Conservation (phyloP, 306 rosid species). For the Pyrus communis region DNA sequence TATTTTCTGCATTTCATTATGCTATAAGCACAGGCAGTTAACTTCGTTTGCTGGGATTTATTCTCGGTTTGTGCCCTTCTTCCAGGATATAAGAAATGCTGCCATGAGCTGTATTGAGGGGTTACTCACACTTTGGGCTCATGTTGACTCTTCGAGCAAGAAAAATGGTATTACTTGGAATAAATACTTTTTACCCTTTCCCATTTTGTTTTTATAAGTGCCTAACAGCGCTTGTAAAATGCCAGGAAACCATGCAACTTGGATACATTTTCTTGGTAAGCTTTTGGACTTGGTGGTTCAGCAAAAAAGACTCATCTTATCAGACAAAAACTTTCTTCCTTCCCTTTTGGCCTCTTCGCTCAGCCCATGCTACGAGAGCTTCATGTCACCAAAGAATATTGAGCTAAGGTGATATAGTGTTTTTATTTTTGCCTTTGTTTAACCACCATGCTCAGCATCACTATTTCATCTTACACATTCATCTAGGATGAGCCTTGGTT, state of each 20-base stretch:
- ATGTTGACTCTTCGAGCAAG: slow-evolving; percentile 53
- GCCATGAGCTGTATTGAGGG: slow-evolving; percentile 69
- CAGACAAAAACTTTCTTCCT: slow-evolving; percentile 66
- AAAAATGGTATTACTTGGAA: slow-evolving; percentile 61
- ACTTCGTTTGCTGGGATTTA: not conserved
- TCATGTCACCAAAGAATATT: slow-evolving; percentile 58
- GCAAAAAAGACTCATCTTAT: slow-evolving; percentile 67
- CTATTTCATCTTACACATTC: not conserved
- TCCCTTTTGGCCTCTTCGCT: slow-evolving; percentile 60
- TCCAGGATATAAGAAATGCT: slow-evolving; percentile 58
- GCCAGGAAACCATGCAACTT: slow-evolving; percentile 57
- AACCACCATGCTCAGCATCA: not conserved
- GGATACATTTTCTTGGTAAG: slow-evolving; percentile 63
- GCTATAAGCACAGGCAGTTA: not conserved
- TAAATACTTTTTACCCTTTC: not conserved
- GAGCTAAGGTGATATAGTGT: slow-evolving; percentile 49
- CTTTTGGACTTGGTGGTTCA: slow-evolving; percentile 55
- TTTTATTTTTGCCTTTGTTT: slow-evolving; percentile 6
- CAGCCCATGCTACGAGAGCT: slow-evolving; percentile 45
- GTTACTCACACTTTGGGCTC: slow-evolving; percentile 49
- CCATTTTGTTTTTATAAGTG: slow-evolving; percentile 2
- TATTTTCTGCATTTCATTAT: not conserved
- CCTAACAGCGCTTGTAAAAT: slow-evolving; percentile 10
- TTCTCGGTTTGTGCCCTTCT: not conserved
- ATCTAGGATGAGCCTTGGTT: not conserved